Evolutionary conservation across 345 rosid species (phyloP), one percentile per base, ranked within the genome.

Genomic region (thale cress (Arabidopsis thaliana)): DNA sequence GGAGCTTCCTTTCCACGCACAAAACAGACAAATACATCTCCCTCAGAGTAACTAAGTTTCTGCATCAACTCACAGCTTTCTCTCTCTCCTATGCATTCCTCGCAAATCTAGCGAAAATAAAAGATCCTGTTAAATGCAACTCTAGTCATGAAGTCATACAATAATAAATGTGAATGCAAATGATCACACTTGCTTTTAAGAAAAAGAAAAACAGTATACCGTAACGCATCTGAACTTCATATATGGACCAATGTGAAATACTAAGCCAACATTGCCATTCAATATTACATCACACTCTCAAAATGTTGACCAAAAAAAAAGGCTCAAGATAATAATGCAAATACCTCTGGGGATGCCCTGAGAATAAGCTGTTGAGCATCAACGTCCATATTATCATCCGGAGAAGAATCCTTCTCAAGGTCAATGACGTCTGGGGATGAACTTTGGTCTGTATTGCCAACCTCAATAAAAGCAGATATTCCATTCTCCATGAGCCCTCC

Each of bases 1-100:
- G 99, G 99, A 72, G 94, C 99, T 85, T 92, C 97, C 70, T 95
- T 95, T 56, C 97, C 93, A 55, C 88, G 92, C 52, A 95, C 86
- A 67, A 90, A 90, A 48, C 80, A 82, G 46, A 95, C 93, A 79
- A 67, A 75, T 75, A 95, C 89, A 75, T 95, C 89, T 81, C 84
- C 93, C 55, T 90, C 78, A 38, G 81, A 82, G 80, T 95, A 92
- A 74, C 80, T 90, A 71, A 95, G 96, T 79, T 88, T 95, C 82
- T 83, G 83, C 90, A 90, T 88, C 84, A 95, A 82, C 80, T 89
- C 90, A 51, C 91, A 87, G 85, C 97, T 90, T 74, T 91, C 97
- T 82, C 87, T 86, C 65, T 95, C 99, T 79, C 99, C 99, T 36
- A 92, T 88, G 88, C 99, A 95, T 46, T 82, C 91, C 81, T 83